Conservation (phyloP, 495 filamentous ascomycete genomes). For the Sphaerosporella brunnea region DNA sequence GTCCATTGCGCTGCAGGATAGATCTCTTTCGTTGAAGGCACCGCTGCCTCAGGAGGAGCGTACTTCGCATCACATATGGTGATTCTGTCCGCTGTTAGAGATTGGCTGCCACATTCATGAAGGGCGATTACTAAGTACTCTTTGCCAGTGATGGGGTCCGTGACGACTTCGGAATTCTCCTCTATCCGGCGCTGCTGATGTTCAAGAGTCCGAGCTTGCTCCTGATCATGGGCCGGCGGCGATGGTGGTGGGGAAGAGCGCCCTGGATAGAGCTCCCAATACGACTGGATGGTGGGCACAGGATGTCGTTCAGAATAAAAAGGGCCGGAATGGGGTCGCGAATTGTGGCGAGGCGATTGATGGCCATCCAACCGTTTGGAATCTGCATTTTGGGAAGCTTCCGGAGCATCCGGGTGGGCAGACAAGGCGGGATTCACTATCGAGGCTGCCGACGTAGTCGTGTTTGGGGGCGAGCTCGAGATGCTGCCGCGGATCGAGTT, state of each 20-base stretch:
- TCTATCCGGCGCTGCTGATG: slow-evolving; percentile 5
- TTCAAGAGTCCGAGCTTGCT: too few species aligned
- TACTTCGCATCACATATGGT: slow-evolving; percentile 24
- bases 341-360: too few species aligned
- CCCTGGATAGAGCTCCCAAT: slow-evolving; percentile 19
- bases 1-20: slow-evolving; percentile 15
- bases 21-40: slow-evolving; percentile 4
- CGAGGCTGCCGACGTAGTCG: too few species aligned
- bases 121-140: slow-evolving; percentile 7
- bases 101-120: not conserved
- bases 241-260: slow-evolving; percentile 4
- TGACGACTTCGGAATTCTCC: slow-evolving; percentile 11
- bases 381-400: too few species aligned
- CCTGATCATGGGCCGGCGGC: too few species aligned
- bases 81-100: slow-evolving; percentile 6
- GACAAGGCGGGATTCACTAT: too few species aligned
- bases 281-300: slow-evolving; percentile 18
- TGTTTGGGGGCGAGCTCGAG: too few species aligned
- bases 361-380: too few species aligned
- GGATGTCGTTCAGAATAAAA: slow-evolving; percentile 19
- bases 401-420: too few species aligned
- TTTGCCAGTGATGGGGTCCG: slow-evolving; percentile 18
- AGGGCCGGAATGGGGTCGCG: too few species aligned
- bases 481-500: too few species aligned
- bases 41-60: slow-evolving; percentile 10